Percentiles rank a stretch among this genome's conserved stretches.
Evolutionary conservation across 129 eudicot species (phyloP).

Genomic region (Tanacetum coccineum): DNA sequence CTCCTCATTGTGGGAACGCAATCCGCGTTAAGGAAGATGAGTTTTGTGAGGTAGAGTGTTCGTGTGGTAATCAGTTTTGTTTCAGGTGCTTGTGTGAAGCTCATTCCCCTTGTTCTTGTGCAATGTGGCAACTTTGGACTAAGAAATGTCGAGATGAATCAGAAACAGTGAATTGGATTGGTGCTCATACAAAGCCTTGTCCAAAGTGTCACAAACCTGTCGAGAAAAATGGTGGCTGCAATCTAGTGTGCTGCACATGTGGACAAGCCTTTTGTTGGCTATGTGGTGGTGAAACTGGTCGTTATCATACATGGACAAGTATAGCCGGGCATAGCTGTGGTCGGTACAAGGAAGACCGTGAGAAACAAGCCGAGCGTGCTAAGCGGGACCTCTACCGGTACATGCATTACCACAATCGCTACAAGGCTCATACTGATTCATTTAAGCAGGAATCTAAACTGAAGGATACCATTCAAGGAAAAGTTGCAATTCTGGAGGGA

Average conservation of each 20-base stretch:
- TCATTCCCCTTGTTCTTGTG: conserved; percentile 93
- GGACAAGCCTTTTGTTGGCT: conserved; percentile 99
- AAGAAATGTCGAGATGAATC: conserved; percentile 90
- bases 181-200: conserved; percentile 89
- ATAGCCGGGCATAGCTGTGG: conserved; percentile 93
- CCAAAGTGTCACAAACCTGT: conserved; percentile 97
- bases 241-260: conserved; percentile 85
- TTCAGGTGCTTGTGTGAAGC: conserved; percentile 83
- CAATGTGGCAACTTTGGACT: conserved; percentile 86
- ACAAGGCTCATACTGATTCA: conserved; percentile 93
- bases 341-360: conserved; percentile 74
- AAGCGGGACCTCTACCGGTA: conserved; percentile 78
- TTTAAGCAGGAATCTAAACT: conserved; percentile 75
- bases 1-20: conserved; percentile 92
- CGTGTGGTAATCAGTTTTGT: conserved; percentile 85
- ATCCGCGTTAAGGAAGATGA: conserved; percentile 86
- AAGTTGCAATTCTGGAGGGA: conserved; percentile 55
- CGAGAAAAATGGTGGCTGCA: conserved; percentile 98
- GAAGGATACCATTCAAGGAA: conserved; percentile 61
- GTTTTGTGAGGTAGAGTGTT: conserved; percentile 90
- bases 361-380: conserved; percentile 73
- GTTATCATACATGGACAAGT: conserved; percentile 80
- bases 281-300: conserved; percentile 99
- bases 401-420: conserved; percentile 91
- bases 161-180: conserved; percentile 92